Percentiles rank a stretch among this genome's conserved stretches.
phyloP scores from a whole-genome alignment of 2,329 filamentous ascomycete genomes.

The Volutella citrinella region DNA sequence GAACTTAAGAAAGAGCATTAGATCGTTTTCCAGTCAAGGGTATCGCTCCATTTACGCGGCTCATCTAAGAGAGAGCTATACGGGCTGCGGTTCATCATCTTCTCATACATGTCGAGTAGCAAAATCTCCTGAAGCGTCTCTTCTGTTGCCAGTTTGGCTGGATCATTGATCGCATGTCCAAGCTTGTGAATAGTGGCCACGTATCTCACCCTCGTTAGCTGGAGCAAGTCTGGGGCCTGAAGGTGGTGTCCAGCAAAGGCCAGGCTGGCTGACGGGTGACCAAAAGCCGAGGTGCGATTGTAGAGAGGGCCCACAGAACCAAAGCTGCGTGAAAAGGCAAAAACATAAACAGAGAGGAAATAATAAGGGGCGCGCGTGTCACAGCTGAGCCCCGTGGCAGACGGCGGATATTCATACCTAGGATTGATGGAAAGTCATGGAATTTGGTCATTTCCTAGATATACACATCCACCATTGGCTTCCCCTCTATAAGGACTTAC shows the following conservation, averaged over 20 bases:
- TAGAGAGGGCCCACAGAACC: background rate
- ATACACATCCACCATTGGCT: too few species aligned
- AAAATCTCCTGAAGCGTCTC: conserved; percentile 21
- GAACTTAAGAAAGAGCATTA: background rate
- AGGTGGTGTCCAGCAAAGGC: conserved; percentile 19
- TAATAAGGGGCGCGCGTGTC: background rate
- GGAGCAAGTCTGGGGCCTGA: conserved; percentile 2
- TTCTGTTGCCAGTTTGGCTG: conserved; percentile 4
- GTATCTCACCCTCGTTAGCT: conserved; percentile 4
- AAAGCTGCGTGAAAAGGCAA: conserved; percentile 1
- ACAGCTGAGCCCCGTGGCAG: conserved; percentile 1
- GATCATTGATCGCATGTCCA: background rate
- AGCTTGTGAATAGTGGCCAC: background rate
- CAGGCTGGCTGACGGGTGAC: conserved; percentile 18
- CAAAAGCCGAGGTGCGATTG: background rate
- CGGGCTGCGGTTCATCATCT: conserved; percentile 17
- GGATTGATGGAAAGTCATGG: too few species aligned
- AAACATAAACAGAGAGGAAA: conserved; percentile 2
- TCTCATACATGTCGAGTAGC: conserved; percentile 27
- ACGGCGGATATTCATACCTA: too few species aligned
- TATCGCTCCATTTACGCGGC: conserved; percentile 20
- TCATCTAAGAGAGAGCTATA: conserved; percentile 11
- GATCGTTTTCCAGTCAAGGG: conserved; percentile 12
- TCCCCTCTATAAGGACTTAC: too few species aligned
- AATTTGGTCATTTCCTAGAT: too few species aligned